Base-by-base conservation (phyloP, 306 rosid species). In the Cicer judaicum region DNA sequence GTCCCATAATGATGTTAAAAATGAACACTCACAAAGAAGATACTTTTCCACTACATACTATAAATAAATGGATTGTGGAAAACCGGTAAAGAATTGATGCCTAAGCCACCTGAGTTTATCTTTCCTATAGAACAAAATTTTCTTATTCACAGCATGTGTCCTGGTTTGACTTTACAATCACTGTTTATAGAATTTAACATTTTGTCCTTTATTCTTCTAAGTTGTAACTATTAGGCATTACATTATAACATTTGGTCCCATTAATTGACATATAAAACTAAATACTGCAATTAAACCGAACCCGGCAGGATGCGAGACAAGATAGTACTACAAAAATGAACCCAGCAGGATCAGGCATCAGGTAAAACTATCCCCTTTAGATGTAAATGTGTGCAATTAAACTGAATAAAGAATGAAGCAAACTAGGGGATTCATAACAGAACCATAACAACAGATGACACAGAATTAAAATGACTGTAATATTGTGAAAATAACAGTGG, bases 1-100 rank as follows among this genome's bases (percentile, higher is more conserved):
- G 99, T 84, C 87, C 91, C 86, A 70, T 80, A 60, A 86, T 75
- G 85, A 82, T 87, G 94, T 91, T 85, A 91, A 81, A 82, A 80
- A 65, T 66, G 68, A 79, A 80, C 56, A 56, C 69, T 78, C 34
- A 80, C 75, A 72, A 47, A 68, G 55, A 68, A 61, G 61, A 68
- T 61, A 76, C 43, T 63, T 48, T 75, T 77, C 50, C 46, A 72
- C 14, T 46, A 56, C 49, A 44, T 44, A 78, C 16, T 15, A 70
- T 60, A 24, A 64, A 61, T 80, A 24, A 21, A 68, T 14, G 60
- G 8, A 47, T 71, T 18, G 56, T 8, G 72, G 57, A 44, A 64
- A 62, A 53, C 56, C 73, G 40, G 54, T 38, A 41, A 55, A 66
- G 9, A 47, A 68, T 54, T 38, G 54, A 63, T 4, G 29, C 41